Base-by-base conservation (phyloP, 169 alveolate species). In the Plasmodium gallinaceum region DNA sequence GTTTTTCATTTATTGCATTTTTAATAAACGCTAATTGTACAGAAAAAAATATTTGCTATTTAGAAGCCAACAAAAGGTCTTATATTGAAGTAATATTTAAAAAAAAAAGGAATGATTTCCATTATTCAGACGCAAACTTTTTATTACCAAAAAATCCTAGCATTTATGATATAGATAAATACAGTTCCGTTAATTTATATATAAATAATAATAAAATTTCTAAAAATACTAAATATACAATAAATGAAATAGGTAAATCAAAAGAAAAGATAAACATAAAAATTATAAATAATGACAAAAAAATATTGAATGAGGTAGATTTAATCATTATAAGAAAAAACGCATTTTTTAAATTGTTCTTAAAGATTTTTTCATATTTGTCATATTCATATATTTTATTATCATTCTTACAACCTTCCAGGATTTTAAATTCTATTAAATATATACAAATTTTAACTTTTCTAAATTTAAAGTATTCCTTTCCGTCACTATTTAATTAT, bases 261-360 rank as follows among this genome's bases (percentile, higher is more conserved):
- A 51, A 62, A 46, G 74, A 75, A 75, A 58, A 7, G 5, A 62
- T 75, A 37, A 75, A 75, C 32, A 75, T 75, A n/a, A 58, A 75
- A 75, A 75, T 75, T 18, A 9, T 43, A 22, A 57, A 75, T 37
- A 39, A 62, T 22, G 43, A 60, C 20, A 24, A 45, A 43, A 58
- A 75, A 9, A 39, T 75, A 22, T 18, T 75, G 16, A n/a, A 60
- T 12, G 32, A 58, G 12, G 58, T 18, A 22, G 60, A 75, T 75
- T 75, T 75, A 32, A 32, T 75, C 7, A 61, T 75, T 61, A 24
- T 75, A 61, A 75, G 88, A 48, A 62, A 75, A 75, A 60, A 75
- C 42, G 74, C 58, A 12, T 32, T 46, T 61, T 62, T 20, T 42
- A 75, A 75, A 20, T 22, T 75, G 37, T 46, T 65, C 32, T 62